Base-by-base conservation (phyloP, 1,284 basidiomycete genomes). In the Ceratobasidium sp. region DNA sequence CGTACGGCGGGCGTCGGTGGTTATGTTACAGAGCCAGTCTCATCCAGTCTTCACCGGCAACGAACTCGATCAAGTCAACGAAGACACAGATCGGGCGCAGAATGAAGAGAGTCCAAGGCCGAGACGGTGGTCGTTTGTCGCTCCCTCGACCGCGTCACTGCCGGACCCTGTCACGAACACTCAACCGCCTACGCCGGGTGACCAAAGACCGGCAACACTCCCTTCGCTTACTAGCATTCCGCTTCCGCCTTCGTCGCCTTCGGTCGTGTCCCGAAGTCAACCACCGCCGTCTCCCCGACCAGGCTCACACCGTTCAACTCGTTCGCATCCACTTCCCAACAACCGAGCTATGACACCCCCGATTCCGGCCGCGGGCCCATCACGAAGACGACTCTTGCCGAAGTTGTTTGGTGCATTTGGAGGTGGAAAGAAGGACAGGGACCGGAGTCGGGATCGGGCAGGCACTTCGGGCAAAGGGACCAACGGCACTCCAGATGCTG, bases 361-460 rank as follows among this genome's bases (percentile, higher is more conserved):
- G 21, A 36, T 55, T 34, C 8, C 65, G 21, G 18, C 59, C 32
- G 12, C 45, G 3, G 48, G 59, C 8, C 48, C 58, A 36, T 43
- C 72, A 6, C 71, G 73, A 43, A 85, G 87, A 18, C 84, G 90
- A 21, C 90, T 92, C 77, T 79, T 93, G 61, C 88, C 92, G 12
- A 87, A 90, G 30, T 84, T 93, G 67, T 83, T 93, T 61, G 86
- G 85, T 76, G 89, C 90, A 2, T 85, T 93, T 72, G 55, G 41
- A 8, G 18, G 57, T 16, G 48, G 57, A 50, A 69, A 58, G 41
- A 28, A 78, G 82, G 73, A 80, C 82, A 28, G 84, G 89, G 73
- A 80, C 81, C 26, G 83, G 89, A 71, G 84, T 88, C 60, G 84
- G 84, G n/a, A 87, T 88, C 50, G 65, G 28, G 52, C 39, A 21